Base-by-base conservation (phyloP, 2,329 filamentous ascomycete species). In the Sporothrix pallida region DNA sequence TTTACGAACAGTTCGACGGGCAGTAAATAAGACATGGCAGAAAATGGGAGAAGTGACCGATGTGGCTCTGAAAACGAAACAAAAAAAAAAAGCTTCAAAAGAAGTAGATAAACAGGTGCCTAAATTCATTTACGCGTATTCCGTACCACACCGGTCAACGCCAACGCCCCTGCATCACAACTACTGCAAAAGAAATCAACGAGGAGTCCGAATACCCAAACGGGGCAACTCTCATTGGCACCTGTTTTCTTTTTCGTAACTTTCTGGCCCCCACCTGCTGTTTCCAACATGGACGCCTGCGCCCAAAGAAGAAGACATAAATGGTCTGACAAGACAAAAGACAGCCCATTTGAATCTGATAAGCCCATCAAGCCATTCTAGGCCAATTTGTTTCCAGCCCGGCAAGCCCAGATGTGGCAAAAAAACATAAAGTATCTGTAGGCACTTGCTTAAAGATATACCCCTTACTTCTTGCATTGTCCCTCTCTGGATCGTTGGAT, bases 241-340 rank as follows among this genome's bases (percentile, higher is more conserved):
- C n/a, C n/a, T 15, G 7, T 12, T 20, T 13, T 31, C 9, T 20
- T 17, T 42, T 12, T 5, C 5, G 31, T 7, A 37, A 37, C 31
- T 44, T 63, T 63, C n/a, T 13, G 31, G 31, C 60, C 60, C 60
- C 60, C 60, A 63, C 60, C 60, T 44, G n/a, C 60, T 63, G 17
- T 44, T 63, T 23, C 2, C 31, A 44, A 44, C 8, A 44, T 58
- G 60, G 17, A 17, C 31, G 20, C 31, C 60, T 63, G 9, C 60
- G 44, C 60, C 37, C 15, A 63, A 63, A 63, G 17, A 63, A 44
- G 37, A 20, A 63, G 44, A 44, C 17, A 63, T 20, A 20, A 63
- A 44, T 20, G 31, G 31, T n/a, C 60, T 44, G 37, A 37, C 31
- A 37, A 63, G 37, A n/a, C 60, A 63, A 37, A 44, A 44, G 60